Evolutionary conservation across 768 basidiomycete genomes (phyloP), one percentile per base, ranked within the genome.

Genomic region (Mrakia blollopis): DNA sequence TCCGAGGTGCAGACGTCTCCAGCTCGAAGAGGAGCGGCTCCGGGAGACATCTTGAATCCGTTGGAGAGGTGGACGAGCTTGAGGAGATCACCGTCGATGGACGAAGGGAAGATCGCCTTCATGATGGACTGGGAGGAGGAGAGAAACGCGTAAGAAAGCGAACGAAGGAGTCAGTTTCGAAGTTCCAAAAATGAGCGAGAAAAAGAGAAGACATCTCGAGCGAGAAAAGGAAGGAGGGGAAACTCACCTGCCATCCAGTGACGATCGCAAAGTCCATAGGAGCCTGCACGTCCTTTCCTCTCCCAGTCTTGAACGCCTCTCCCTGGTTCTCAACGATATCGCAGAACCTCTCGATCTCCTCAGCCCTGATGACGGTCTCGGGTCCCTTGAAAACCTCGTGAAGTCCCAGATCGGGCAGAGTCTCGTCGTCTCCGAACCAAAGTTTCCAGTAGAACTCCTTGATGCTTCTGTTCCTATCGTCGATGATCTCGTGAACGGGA

Each of bases 221-320:
- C 44, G 44, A 9, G 11, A 13, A 44, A 73, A 54, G 32, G 16
- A 21, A 21, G 72, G 75, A 39, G 61, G 39, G 32, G 57, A 9
- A 72, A 84, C 91, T 78, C 82, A 94, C 94, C 91, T 96, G 90
- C 97, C 97, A 99, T 65, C 96, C 95, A 57, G 94, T 91, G 71
- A 98, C 96, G 81, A 99, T 99, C 35, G 95, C 93, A 81, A 97
- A 98, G 85, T 98, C 96, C 93, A 99, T 96, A 0, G 97, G 97
- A 2, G 96, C 94, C 81, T 91, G 89, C 62, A 93, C 88, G 47
- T 87, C 86, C 32, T 87, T 86, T 68, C 87, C 90, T 75, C 93
- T 88, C 4, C 87, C 88, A 18, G 87, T 86, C 87, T 95, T 93
- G 88, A 96, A 99, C 1, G 88, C 88, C 82, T 94, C 96, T 41